These are phyloP conservation scores for Eucalyptus tenuipes DNA, from an alignment of 345 rosid species.

Conservation along the genomic window DNA sequence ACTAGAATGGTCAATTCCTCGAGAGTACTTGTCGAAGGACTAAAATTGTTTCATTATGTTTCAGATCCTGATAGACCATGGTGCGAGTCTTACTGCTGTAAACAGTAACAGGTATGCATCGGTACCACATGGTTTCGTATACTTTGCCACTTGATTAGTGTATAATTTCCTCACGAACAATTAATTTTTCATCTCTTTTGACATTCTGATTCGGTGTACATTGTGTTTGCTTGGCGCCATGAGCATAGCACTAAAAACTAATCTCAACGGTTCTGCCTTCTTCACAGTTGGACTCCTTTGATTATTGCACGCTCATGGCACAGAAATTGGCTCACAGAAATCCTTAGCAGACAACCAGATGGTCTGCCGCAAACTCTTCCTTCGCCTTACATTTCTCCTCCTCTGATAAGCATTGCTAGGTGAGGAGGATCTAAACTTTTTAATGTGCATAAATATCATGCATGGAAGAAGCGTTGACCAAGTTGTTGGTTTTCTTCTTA, in stretches of 20 bases:
- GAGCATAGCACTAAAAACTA: neutral
- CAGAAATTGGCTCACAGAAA: conserved; percentile 63
- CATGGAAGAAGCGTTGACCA: neutral
- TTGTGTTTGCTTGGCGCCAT: neutral
- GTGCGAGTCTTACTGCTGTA: conserved; percentile 44
- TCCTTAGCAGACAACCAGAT: conserved; percentile 31
- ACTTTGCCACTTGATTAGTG: neutral
- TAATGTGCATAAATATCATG: neutral
- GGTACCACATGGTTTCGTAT: neutral
- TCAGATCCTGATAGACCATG: conserved; percentile 57
- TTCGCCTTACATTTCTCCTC: conserved; percentile 72
- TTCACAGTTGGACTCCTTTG: conserved; percentile 63
- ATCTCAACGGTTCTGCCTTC: neutral
- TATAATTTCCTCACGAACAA: neutral
- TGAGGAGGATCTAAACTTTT: neutral
- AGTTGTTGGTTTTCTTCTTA: neutral
- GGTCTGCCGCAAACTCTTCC: conserved; percentile 19
- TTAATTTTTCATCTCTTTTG: neutral
- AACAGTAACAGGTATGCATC: conserved; percentile 53
- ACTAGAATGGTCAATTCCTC: neutral
- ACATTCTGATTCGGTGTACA: neutral
- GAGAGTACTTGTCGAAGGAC: neutral
- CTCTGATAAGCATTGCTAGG: conserved; percentile 90
- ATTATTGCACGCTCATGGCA: conserved; percentile 87
- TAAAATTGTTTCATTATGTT: neutral